Conservation (phyloP, 1,284 basidiomycete genomes). For the Phellopilus nigrolimitatus region DNA sequence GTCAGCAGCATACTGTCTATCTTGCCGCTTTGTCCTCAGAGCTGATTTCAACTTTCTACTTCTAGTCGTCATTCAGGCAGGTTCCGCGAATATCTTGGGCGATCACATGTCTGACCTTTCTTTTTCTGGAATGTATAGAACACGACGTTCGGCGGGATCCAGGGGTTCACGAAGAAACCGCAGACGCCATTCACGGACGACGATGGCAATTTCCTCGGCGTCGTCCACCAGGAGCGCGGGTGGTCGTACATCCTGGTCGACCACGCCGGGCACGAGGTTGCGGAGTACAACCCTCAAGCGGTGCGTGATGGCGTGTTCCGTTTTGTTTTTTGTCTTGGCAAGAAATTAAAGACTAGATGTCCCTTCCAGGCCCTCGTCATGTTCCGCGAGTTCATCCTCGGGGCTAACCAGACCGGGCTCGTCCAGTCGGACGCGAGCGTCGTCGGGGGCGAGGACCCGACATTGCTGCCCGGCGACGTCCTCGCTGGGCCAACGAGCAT, state of each 20-base stretch:
- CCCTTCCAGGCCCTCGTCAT: constrained; percentile 45
- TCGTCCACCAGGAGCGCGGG: constrained; percentile 66
- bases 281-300: constrained; percentile 42
- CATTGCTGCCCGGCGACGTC: constrained; percentile 36
- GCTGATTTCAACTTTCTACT: constrained; percentile 8
- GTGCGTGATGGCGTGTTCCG: no score
- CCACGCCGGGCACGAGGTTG: constrained; percentile 55
- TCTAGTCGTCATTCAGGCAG: constrained; percentile 59
- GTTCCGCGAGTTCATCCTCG: constrained; percentile 54
- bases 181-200: constrained; percentile 63
- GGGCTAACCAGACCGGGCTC: constrained; percentile 46
- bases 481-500: constrained; percentile 49
- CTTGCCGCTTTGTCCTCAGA: constrained; percentile 1
- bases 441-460: constrained; percentile 48
- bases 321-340: no score
- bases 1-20: constrained; percentile 31
- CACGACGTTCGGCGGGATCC: constrained; percentile 69
- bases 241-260: constrained; percentile 60
- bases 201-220: constrained; percentile 53
- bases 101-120: neutral
- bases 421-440: constrained; percentile 37
- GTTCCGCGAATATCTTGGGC: neutral
- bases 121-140: constrained; percentile 47
- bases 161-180: constrained; percentile 63
- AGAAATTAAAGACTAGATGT: no score